A percentile compares a stretch with the other conserved stretches of the same genome.
phyloP scores from a whole-genome alignment of 768 basidiomycete genomes.

The Suillus tomentosus region DNA sequence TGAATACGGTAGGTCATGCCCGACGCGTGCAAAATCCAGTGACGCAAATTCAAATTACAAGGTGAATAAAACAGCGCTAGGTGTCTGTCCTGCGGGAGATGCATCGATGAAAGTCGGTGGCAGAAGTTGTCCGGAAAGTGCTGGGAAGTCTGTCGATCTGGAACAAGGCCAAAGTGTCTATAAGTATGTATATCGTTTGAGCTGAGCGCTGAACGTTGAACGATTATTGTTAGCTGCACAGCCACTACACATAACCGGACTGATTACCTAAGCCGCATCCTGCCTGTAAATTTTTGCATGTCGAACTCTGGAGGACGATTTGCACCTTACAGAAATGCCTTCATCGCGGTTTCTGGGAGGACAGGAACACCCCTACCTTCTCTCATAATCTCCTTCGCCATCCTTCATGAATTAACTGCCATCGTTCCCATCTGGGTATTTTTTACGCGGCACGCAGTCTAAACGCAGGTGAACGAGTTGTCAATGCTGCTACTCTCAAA shows the following conservation, averaged over 20 bases:
- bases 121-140: too few relatives aligned
- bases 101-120: too few relatives aligned
- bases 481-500: conserved; percentile 39
- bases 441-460: conserved; percentile 70
- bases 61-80: too few relatives aligned
- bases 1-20: too few relatives aligned
- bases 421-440: conserved; percentile 69
- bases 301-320: conserved; percentile 35
- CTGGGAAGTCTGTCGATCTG: too few relatives aligned
- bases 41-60: too few relatives aligned
- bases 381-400: conserved; percentile 68
- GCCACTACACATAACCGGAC: not conserved
- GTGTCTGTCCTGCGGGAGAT: too few relatives aligned
- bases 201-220: too few relatives aligned
- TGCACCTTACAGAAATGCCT: conserved; percentile 51
- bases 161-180: too few relatives aligned
- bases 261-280: not conserved
- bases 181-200: too few relatives aligned
- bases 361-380: conserved; percentile 80
- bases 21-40: too few relatives aligned
- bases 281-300: conserved; percentile 7
- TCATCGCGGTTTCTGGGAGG: conserved; percentile 61
- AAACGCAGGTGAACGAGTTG: conserved; percentile 69
- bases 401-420: conserved; percentile 87
- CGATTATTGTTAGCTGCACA: too few relatives aligned